Conservation (phyloP, 108 stramenopile species). For the Cylindrotheca fusiformis region DNA sequence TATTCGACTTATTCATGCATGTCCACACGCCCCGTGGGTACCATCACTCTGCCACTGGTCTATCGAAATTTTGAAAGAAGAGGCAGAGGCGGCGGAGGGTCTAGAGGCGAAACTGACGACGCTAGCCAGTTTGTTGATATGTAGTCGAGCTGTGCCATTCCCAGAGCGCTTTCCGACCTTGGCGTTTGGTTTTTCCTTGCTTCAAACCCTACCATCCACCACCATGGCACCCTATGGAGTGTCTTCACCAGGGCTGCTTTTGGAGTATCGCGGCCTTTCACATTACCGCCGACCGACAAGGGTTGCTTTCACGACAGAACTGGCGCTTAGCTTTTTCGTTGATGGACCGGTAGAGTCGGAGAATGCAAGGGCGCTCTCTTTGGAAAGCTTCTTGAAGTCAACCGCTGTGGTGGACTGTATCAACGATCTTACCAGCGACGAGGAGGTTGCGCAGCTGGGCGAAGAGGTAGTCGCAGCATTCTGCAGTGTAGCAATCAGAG, state of each 20-base stretch:
- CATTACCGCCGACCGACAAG: constrained; percentile 53
- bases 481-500: constrained; percentile 34
- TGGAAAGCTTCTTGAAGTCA: constrained; percentile 24
- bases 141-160: constrained; percentile 54
- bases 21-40: constrained; percentile 59
- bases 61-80: constrained; percentile 42
- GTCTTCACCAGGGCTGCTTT: constrained; percentile 35
- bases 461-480: constrained; percentile 45
- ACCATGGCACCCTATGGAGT: constrained; percentile 35
- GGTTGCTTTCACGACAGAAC: constrained; percentile 52
- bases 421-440: constrained; percentile 13
- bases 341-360: constrained; percentile 46
- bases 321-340: constrained; percentile 62
- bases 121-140: constrained; percentile 50
- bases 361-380: constrained; percentile 12
- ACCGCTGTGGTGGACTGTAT: constrained; percentile 7
- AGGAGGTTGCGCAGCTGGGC: constrained; percentile 6
- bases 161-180: constrained; percentile 45
- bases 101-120: constrained; percentile 36
- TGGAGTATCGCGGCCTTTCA: constrained; percentile 7
- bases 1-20: constrained; percentile 60
- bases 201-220: constrained; percentile 41
- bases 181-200: constrained; percentile 31
- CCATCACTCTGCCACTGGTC: constrained; percentile 38
- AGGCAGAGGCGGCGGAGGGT: neutral